Base-by-base conservation (phyloP, 2,329 filamentous ascomycete genomes). In the Neospermospora avenae region DNA sequence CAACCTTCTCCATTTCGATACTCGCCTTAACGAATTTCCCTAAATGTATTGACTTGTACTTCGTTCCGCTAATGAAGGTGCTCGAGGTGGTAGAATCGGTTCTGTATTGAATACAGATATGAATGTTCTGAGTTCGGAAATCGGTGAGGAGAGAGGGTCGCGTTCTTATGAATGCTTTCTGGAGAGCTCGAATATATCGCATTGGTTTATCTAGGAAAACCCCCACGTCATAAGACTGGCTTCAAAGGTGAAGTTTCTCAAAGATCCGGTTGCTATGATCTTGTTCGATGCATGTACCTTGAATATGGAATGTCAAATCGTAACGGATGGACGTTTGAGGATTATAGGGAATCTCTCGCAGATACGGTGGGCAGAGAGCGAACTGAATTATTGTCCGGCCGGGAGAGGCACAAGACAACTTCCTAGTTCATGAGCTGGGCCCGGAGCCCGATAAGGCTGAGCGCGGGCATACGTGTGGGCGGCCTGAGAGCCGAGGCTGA, bases 1-100 rank as follows among this genome's bases (percentile, higher is more conserved):
- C 81, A 67, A 96, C 87, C 56, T 83, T 85, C 72, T 85, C 89
- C 90, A 95, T 96, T 35, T 77, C 72, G 71, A 74, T 65, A 1
- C 7, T 57, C 31, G 55, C 16, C 13, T 49, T 57, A 2, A 49
- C 20, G 31, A 64, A 58, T 59, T 62, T 52, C 53, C 45, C 54
- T 45, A 49, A 18, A 52, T 58, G 55, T 44, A 39, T 53, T 28
- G 37, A 37, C 49, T 46, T 55, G 25, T 42, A 51, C 42, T 42
- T 59, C 54, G 54, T 56, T 39, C 59, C 55, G 61, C 24, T 57
- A 11, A 10, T 31, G 28, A 31, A 31, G 28, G 25, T 49, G 25
- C 20, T 51, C 14, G 51, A 34, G 54, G 55, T 65, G 8, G 64
- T 28, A 20, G 62, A 55, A 34, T 18, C 64, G 16, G 67, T 67